Evolutionary conservation across 352 stramenopile species (phyloP).

Genomic region (Peronospora farinosa): DNA sequence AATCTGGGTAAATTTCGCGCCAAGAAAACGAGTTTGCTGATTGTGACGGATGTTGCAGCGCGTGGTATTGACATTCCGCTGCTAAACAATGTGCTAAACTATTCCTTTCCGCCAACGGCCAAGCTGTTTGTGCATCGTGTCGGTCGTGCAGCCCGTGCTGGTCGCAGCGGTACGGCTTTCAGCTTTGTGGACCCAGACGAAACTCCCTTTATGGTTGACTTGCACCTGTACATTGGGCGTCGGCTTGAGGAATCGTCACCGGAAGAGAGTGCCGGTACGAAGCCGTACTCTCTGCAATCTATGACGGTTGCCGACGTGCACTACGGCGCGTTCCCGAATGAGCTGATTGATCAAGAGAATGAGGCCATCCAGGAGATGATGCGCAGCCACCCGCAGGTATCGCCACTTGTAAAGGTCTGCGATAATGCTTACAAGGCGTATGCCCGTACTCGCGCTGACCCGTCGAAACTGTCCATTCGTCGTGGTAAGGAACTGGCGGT

Average conservation of each 20-base stretch:
- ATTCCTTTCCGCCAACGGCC: slow-evolving; percentile 89
- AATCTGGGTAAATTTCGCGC: slow-evolving; percentile 87
- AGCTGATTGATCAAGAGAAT: slow-evolving; percentile 93
- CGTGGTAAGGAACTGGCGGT: slow-evolving; percentile 89
- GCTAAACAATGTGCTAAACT: slow-evolving; percentile 96
- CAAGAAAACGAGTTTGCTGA: slow-evolving; percentile 87
- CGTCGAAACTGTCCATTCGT: slow-evolving; percentile 92
- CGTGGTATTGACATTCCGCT: slow-evolving; percentile 94
- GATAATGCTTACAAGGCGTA: slow-evolving; percentile 98
- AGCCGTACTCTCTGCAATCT: slow-evolving; percentile 85
- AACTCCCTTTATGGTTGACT: slow-evolving; percentile 97
- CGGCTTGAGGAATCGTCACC: slow-evolving; percentile 72
- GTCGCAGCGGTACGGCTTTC: slow-evolving; percentile 92
- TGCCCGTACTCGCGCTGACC: slow-evolving; percentile 90
- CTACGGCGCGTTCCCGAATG: slow-evolving; percentile 96
- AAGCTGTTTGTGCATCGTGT: slow-evolving; percentile 96
- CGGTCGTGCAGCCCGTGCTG: slow-evolving; percentile 93
- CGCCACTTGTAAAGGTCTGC: slow-evolving; percentile 85
- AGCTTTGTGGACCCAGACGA: slow-evolving; percentile 97
- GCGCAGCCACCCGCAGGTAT: slow-evolving; percentile 64
- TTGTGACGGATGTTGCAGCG: slow-evolving; percentile 93
- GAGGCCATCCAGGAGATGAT: slow-evolving; percentile 91
- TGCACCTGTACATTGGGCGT: slow-evolving; percentile 93
- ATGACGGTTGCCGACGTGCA: slow-evolving; percentile 97
- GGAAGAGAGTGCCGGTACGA: slow-evolving; percentile 26